Evolutionary conservation across 2,329 filamentous ascomycete genomes (phyloP).

Genomic region (Epichloe glyceriae): DNA sequence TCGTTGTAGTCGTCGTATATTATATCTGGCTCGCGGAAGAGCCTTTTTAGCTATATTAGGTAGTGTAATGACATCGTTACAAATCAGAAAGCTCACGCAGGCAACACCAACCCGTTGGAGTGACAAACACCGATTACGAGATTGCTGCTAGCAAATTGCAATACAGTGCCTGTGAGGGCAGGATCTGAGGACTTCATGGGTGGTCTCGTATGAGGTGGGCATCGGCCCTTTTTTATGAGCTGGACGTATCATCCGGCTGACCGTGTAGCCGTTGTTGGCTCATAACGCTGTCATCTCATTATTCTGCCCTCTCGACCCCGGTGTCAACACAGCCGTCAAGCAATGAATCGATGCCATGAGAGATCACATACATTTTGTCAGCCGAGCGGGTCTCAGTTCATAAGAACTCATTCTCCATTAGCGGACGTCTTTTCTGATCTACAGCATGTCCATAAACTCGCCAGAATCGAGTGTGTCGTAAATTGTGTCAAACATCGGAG

Average conservation of each 20-base stretch:
- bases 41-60: not conserved
- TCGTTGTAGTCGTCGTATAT: not conserved
- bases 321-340: constrained; percentile 7
- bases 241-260: not conserved
- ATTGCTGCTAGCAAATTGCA: not conserved
- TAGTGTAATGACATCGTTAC: not conserved
- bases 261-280: not conserved
- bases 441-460: constrained; percentile 4
- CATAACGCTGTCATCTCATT: not conserved
- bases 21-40: not conserved
- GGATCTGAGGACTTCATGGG: not conserved
- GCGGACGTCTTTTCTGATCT: not conserved
- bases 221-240: not conserved
- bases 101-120: not conserved
- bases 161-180: too few species aligned
- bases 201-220: not conserved
- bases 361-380: constrained; percentile 5
- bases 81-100: not conserved
- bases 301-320: not conserved
- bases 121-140: not conserved
- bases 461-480: constrained; percentile 12
- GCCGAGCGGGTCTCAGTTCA: not conserved
- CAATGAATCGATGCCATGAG: constrained; percentile 2
- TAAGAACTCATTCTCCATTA: not conserved
- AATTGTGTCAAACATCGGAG: constrained; percentile 12